A percentile compares a stretch with the other conserved stretches of the same genome.
Conservation (phyloP, 768 basidiomycete species). For the Boletus rubescentipes region DNA sequence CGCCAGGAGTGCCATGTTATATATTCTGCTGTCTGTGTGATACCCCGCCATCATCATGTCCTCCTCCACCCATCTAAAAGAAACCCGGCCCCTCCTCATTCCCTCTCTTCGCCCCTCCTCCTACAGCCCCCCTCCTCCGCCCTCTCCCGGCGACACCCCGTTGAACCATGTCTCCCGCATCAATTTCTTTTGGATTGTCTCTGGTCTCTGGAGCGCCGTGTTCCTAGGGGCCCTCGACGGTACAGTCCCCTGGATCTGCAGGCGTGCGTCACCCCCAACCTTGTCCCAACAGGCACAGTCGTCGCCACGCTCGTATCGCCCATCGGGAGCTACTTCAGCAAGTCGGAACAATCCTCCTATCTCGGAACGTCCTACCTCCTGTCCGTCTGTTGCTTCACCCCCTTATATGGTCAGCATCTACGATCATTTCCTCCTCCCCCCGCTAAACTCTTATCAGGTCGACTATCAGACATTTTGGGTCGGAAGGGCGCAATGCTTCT, state of each 20-base stretch:
- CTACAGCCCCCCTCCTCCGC: conserved; percentile 41
- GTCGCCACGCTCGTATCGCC: conserved; percentile 84
- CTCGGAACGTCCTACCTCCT: conserved; percentile 87
- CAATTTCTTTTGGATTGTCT: conserved; percentile 71
- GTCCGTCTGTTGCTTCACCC: conserved; percentile 89
- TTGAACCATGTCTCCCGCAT: conserved; percentile 47
- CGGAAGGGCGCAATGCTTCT: conserved; percentile 86
- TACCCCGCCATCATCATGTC: conserved; percentile 30
- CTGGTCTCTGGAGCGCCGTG: conserved; percentile 79
- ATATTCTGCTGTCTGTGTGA: conserved; percentile 14
- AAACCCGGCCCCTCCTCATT: conserved; percentile 57
- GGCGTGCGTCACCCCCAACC: not conserved
- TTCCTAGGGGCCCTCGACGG: conserved; percentile 86
- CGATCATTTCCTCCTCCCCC: conserved; percentile 4
- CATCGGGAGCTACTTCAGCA: conserved; percentile 83
- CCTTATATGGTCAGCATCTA: conserved; percentile 66
- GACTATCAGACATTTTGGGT: conserved; percentile 81
- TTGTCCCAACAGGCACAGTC: conserved; percentile 56
- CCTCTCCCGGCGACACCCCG: conserved; percentile 26
- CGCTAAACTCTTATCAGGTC: conserved; percentile 49
- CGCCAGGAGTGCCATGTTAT: conserved; percentile 21
- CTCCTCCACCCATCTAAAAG: conserved; percentile 36
- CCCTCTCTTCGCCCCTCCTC: conserved; percentile 34
- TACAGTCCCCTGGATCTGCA: conserved; percentile 33
- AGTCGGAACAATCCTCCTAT: conserved; percentile 79